Conservation (phyloP, 2,329 filamentous ascomycete genomes). For the Aspergillus luchuensis region DNA sequence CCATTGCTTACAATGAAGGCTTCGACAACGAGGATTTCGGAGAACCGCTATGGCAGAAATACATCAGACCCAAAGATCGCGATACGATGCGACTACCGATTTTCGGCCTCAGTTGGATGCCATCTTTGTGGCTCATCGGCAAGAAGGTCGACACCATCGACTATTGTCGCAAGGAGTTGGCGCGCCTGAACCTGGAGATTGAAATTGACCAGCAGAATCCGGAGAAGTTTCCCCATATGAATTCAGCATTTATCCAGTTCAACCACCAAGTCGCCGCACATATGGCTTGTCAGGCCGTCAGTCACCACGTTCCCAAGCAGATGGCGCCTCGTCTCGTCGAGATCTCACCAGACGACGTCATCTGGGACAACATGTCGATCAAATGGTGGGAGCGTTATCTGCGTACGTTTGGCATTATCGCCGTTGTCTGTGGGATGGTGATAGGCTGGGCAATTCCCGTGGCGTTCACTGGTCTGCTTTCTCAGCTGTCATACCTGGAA, state of each 20-base stretch:
- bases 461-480: constrained; percentile 79
- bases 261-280: constrained; percentile 96
- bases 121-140: constrained; percentile 74
- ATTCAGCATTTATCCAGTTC: constrained; percentile 97
- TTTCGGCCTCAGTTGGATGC: constrained; percentile 68
- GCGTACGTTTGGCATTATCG: constrained; percentile 66
- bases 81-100: constrained; percentile 78
- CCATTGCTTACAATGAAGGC: constrained; percentile 63
- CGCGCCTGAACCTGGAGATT: constrained; percentile 86
- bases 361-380: constrained; percentile 97
- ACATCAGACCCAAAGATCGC: constrained; percentile 77
- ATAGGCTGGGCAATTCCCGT: constrained; percentile 90
- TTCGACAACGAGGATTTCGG: constrained; percentile 64
- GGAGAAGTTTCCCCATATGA: constrained; percentile 88
- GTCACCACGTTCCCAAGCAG: constrained; percentile 86
- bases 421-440: constrained; percentile 71
- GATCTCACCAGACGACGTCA: constrained; percentile 86
- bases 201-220: constrained; percentile 84
- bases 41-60: constrained; percentile 76
- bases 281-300: constrained; percentile 93
- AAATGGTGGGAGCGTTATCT: constrained; percentile 90
- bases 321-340: constrained; percentile 95
- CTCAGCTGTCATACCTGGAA: constrained; percentile 73
- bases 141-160: constrained; percentile 96
- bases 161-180: constrained; percentile 82